Base-by-base conservation (phyloP, 108 stramenopile species). In the Phaeodactylum tricornutum region DNA sequence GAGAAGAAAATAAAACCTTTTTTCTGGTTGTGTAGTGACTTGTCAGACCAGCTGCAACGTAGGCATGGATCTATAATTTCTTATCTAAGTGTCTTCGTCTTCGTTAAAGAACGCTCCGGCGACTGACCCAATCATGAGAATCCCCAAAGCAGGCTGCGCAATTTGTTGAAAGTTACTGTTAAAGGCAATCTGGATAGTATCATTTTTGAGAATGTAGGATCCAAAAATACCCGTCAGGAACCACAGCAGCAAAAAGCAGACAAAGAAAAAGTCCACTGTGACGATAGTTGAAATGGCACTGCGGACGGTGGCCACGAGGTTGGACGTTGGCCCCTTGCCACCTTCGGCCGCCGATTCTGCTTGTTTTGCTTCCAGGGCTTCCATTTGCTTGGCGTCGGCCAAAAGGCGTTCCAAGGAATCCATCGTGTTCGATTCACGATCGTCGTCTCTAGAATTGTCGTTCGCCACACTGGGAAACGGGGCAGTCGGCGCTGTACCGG, bases 211-310 rank as follows among this genome's bases (percentile, higher is more conserved):
- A 0, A 86, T 72, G 37, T 50, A 66, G 15, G 78, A 66, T 17
- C 77, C 76, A 43, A 87, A 82, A 27, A 95, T 91, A 12, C 91
- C 94, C 34, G 70, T 61, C 44, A 94, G 47, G 60, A 94, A 92
- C 93, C 93, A 94, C 12, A 72, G 51, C 47, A 94, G 62, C 9
- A 94, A 75, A 23, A 43, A 85, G 48, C 78, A 58, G 16, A 94
- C 90, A 2, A 94, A 57, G 64, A 94, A 94, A 66, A 94, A 94
- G 69, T 94, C 93, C 25, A 78, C 67, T 9, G 86, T 87, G n/a
- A 94, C 81, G 31, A 94, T 67, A 8, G 83, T 86, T 7, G 86
- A 84, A 30, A 94, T 71, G 20, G 64, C 66, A 47, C 69, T 71
- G 34, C 74, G 67, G 30, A 78, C 36, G 2, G 48, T 62, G 8